These are phyloP conservation scores for Fusarium globosum DNA, from an alignment of 2,329 filamentous ascomycete genomes.

Conservation along the genomic window DNA sequence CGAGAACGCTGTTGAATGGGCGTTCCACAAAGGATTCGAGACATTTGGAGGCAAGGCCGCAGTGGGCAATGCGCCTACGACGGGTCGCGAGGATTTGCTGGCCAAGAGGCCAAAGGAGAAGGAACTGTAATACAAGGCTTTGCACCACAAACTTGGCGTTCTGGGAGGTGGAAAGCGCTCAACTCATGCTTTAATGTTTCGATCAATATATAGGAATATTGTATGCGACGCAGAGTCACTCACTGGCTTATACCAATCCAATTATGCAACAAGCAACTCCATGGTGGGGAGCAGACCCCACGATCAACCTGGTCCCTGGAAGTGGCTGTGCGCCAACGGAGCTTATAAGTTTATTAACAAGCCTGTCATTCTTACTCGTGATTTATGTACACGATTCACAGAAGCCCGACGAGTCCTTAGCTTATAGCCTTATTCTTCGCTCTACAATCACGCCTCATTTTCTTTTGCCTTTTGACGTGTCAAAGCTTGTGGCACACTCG, in stretches of 20 bases:
- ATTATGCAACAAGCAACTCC: not conserved
- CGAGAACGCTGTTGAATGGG: constrained; percentile 89
- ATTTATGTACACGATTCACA: not conserved
- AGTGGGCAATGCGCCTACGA: constrained; percentile 66
- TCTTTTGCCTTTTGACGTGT: not conserved
- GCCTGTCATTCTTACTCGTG: constrained; percentile 1
- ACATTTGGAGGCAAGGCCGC: constrained; percentile 71
- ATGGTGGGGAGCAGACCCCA: constrained; percentile 28
- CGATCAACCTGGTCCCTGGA: constrained; percentile 22
- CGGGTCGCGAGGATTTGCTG: constrained; percentile 59
- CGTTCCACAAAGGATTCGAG: constrained; percentile 85
- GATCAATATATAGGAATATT: not conserved
- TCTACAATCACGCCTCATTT: not conserved
- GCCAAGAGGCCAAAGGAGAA: constrained; percentile 58
- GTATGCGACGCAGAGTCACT: not conserved
- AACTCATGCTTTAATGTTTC: constrained; percentile 33
- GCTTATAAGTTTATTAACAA: not conserved
- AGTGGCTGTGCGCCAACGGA: constrained; percentile 28
- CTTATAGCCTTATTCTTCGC: not conserved
- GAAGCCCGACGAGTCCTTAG: not conserved
- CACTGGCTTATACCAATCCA: not conserved
- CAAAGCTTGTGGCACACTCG: constrained; percentile 9
- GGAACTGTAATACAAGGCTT: constrained; percentile 50
- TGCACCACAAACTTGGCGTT: constrained; percentile 30
- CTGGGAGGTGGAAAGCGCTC: constrained; percentile 32